These are phyloP conservation scores for Rhynchospora tenuis DNA, from an alignment of 176 grass and related monocot genomes.

Conservation along the genomic window DNA sequence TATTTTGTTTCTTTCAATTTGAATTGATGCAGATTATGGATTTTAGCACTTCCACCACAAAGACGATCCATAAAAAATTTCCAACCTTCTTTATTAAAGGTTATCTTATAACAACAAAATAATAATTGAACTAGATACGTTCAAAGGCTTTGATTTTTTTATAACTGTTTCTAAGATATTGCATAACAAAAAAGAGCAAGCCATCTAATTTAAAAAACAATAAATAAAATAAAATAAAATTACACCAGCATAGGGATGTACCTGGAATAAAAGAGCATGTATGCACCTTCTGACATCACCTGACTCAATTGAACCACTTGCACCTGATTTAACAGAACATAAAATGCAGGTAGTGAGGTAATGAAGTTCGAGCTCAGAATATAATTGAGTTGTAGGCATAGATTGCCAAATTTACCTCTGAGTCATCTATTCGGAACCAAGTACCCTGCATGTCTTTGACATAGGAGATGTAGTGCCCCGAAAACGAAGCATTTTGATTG, in stretches of 20 bases:
- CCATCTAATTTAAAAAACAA: background rate
- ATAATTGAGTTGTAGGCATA: background rate
- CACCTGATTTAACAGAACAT: slow-evolving; percentile 41
- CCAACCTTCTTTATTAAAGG: background rate
- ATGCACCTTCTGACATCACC: slow-evolving; percentile 99
- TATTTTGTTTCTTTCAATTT: background rate
- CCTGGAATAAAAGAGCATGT: slow-evolving; percentile 99
- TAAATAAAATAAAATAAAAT: too few relatives aligned
- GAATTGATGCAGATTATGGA: background rate
- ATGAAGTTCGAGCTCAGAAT: background rate
- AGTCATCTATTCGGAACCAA: slow-evolving; percentile 97
- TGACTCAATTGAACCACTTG: slow-evolving; percentile 76
- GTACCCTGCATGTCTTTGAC: slow-evolving; percentile 96
- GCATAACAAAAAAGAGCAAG: background rate
- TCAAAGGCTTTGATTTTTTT: background rate
- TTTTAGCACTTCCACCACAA: background rate
- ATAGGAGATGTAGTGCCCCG: slow-evolving; percentile 92
- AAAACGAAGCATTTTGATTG: slow-evolving; percentile 92
- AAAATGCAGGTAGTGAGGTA: background rate
- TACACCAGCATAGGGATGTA: slow-evolving; percentile 18
- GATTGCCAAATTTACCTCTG: slow-evolving; percentile 54
- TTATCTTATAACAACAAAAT: background rate
- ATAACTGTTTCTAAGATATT: too few relatives aligned
- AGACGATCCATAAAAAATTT: background rate
- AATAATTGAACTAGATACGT: background rate